Evolutionary conservation across 108 stramenopile genomes (phyloP).

Genomic region (Parietichytrium sp.): DNA sequence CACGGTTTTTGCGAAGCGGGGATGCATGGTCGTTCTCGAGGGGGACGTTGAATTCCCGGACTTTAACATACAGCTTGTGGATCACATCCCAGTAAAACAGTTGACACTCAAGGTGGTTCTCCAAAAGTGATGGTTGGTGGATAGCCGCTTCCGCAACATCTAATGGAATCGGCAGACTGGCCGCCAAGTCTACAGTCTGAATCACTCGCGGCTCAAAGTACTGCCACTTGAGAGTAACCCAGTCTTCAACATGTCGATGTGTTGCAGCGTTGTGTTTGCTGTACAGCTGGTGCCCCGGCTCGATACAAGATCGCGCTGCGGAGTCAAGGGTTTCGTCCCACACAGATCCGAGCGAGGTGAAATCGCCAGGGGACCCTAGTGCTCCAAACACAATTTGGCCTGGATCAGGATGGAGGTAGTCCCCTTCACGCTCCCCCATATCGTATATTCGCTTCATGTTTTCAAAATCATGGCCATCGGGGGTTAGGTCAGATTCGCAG

Average conservation of each 20-base stretch:
- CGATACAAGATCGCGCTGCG: background rate
- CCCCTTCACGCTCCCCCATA: background rate
- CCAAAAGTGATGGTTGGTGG: background rate
- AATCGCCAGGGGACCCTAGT: background rate
- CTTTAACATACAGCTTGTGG: background rate
- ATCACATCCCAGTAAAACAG: constrained; percentile 11
- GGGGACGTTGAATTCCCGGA: background rate
- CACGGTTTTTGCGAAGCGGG: background rate
- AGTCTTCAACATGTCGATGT: background rate
- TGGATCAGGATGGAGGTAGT: constrained; percentile 12
- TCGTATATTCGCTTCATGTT: constrained; percentile 11
- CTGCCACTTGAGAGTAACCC: constrained; percentile 16
- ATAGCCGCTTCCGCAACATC: constrained; percentile 30
- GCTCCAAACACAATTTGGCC: background rate
- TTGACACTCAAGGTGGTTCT: background rate
- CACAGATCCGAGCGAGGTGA: background rate
- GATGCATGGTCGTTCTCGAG: background rate
- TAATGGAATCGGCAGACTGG: background rate
- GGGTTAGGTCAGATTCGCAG: no score
- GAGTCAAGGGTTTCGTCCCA: background rate
- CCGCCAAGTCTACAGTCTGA: background rate
- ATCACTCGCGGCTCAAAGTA: constrained; percentile 9
- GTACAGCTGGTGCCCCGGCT: background rate
- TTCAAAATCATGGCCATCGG: background rate
- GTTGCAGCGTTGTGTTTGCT: background rate